These are phyloP conservation scores for Aspergillus caelatus DNA, from an alignment of 2,329 filamentous ascomycete genomes.

Conservation along the genomic window DNA sequence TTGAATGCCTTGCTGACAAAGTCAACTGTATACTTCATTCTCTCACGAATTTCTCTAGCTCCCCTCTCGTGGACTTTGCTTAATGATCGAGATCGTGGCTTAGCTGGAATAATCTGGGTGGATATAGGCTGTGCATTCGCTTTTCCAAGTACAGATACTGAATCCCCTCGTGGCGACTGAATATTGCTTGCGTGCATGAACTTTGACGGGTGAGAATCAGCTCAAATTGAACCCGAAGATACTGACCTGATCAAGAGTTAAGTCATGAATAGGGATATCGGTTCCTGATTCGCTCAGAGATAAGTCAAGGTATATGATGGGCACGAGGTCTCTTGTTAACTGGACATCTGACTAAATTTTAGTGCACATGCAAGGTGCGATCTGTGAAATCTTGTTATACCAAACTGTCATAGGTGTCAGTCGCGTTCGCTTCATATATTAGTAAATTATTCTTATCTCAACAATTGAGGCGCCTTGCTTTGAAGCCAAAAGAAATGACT, in stretches of 20 bases:
- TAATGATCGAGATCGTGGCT: slow-evolving; percentile 26
- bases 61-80: slow-evolving; percentile 14
- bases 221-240: background rate
- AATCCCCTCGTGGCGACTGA: slow-evolving; percentile 14
- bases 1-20: slow-evolving; percentile 40
- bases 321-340: slow-evolving; percentile 44
- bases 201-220: slow-evolving; percentile 16
- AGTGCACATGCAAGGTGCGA: background rate
- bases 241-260: slow-evolving; percentile 42
- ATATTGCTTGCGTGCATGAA: slow-evolving; percentile 35
- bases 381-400: background rate
- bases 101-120: background rate
- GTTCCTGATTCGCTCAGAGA: slow-evolving; percentile 47
- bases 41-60: slow-evolving; percentile 18
- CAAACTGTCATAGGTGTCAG: slow-evolving; percentile 8
- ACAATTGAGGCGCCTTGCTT: slow-evolving; percentile 39
- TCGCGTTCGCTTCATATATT: background rate
- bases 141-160: slow-evolving; percentile 8
- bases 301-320: slow-evolving; percentile 49
- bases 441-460: slow-evolving; percentile 28
- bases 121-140: background rate
- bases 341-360: slow-evolving; percentile 40
- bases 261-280: slow-evolving; percentile 44
- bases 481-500: slow-evolving; percentile 39
- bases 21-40: slow-evolving; percentile 45